Conservation (phyloP, 2,329 filamentous ascomycete species). For the Aaosphaeria pasadenensis region DNA sequence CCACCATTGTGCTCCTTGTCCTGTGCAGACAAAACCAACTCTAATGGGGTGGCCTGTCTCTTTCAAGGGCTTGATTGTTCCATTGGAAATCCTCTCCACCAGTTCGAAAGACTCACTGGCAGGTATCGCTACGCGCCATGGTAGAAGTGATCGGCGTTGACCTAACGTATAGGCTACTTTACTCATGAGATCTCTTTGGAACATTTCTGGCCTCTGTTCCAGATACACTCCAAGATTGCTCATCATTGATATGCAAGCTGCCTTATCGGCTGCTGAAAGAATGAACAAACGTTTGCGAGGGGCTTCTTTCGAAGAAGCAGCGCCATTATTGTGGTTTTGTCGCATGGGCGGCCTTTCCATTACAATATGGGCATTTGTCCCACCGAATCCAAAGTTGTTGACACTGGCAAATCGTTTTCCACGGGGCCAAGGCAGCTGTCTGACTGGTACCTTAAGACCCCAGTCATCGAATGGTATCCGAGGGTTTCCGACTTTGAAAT, state of each 20-base stretch:
- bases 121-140: conserved; percentile 17
- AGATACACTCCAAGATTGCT: conserved; percentile 20
- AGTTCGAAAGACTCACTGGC: conserved; percentile 11
- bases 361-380: conserved; percentile 33
- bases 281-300: conserved; percentile 13
- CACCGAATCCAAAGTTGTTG: conserved; percentile 47
- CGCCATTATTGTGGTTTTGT: conserved; percentile 8
- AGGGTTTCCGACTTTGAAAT: conserved; percentile 34
- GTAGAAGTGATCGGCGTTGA: conserved; percentile 16
- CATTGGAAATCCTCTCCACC: conserved; percentile 15
- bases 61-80: conserved; percentile 15
- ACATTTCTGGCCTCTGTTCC: conserved; percentile 19
- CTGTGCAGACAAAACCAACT: conserved; percentile 24
- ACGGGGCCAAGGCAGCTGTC: conserved; percentile 17
- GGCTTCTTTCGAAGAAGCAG: conserved; percentile 8
- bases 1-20: conserved; percentile 32
- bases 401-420: conserved; percentile 40
- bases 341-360: conserved; percentile 6
- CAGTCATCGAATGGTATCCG: conserved; percentile 20
- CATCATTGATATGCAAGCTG: conserved; percentile 12
- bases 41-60: conserved; percentile 9
- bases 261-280: conserved; percentile 17
- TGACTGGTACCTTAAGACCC: conserved; percentile 17
- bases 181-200: conserved; percentile 17
- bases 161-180: conserved; percentile 24